A percentile compares a stretch with the other conserved stretches of the same genome.
Conservation (phyloP, 2,329 filamentous ascomycete genomes). For the Neocucurbitaria cava region DNA sequence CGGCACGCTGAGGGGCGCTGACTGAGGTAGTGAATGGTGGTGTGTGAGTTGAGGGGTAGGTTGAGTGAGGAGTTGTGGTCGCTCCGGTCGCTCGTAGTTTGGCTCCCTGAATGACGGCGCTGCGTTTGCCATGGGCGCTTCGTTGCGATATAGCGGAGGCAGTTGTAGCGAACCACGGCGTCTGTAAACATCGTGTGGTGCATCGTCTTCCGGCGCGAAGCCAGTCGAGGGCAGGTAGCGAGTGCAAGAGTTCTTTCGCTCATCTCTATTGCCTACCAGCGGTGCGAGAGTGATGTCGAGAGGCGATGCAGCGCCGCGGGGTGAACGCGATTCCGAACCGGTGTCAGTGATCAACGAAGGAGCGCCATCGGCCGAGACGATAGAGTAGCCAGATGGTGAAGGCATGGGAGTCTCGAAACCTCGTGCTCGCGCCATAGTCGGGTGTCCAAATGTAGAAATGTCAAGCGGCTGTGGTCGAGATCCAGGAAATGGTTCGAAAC, state of each 20-base stretch:
- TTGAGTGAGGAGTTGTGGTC: constrained; percentile 42
- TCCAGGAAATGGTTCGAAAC: constrained; percentile 40
- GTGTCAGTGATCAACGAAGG: constrained; percentile 75
- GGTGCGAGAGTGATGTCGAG: constrained; percentile 53
- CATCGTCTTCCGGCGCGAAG: constrained; percentile 48
- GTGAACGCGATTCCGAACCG: constrained; percentile 56
- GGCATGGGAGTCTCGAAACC: constrained; percentile 65
- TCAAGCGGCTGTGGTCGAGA: constrained; percentile 44
- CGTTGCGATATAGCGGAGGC: constrained; percentile 38
- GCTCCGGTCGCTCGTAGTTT: constrained; percentile 34
- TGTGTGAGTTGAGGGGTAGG: constrained; percentile 38
- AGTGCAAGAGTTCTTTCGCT: constrained; percentile 47
- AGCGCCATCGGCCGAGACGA: constrained; percentile 68
- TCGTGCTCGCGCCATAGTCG: constrained; percentile 32
- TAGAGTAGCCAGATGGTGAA: constrained; percentile 68
- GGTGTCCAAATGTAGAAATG: constrained; percentile 31
- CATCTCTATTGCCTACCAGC: constrained; percentile 43
- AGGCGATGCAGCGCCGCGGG: constrained; percentile 53
- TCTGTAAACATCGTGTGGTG: constrained; percentile 33
- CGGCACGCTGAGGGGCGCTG: constrained; percentile 25
- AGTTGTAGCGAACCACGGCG: constrained; percentile 44
- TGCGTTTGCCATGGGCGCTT: constrained; percentile 13
- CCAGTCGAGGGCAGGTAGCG: constrained; percentile 47
- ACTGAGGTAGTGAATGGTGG: constrained; percentile 41
- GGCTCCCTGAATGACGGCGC: constrained; percentile 32